A percentile compares a stretch with the other conserved stretches of the same genome.
phyloP scores from a whole-genome alignment of 2,329 filamentous ascomycete genomes.

The Sclerotinia trifoliorum region DNA sequence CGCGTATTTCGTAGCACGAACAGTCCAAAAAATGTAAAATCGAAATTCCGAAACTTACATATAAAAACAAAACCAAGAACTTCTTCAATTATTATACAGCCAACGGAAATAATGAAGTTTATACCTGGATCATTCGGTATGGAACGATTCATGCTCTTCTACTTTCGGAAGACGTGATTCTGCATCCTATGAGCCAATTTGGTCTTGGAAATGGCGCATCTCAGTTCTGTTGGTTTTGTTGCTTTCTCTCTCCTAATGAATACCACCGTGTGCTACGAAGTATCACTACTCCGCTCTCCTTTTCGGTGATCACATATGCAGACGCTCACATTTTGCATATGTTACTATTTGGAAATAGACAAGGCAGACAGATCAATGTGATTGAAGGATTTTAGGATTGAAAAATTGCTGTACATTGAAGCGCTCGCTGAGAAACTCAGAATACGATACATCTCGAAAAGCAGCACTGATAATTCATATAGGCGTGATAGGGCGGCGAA shows the following conservation, averaged over 20 bases:
- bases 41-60: background rate
- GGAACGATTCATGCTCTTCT: conserved; percentile 7
- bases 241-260: conserved; percentile 6
- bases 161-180: conserved; percentile 19
- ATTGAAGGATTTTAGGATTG: background rate
- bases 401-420: background rate
- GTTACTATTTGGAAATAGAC: background rate
- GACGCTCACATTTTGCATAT: conserved; percentile 2
- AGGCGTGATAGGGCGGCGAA: background rate
- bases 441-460: background rate
- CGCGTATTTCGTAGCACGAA: conserved; percentile 18
- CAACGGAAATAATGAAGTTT: background rate
- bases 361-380: background rate
- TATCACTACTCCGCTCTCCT: background rate
- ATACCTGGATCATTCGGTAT: background rate
- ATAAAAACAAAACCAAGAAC: background rate
- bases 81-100: conserved; percentile 2
- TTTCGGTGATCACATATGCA: conserved; percentile 15
- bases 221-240: conserved; percentile 8
- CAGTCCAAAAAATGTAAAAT: background rate
- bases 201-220: conserved; percentile 28
- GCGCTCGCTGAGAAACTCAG: background rate
- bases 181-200: conserved; percentile 27
- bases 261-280: conserved; percentile 13
- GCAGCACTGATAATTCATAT: background rate